A percentile compares a stretch with the other conserved stretches of the same genome.
Conservation (phyloP, 306 rosid species). For the Lotus japonicus region DNA sequence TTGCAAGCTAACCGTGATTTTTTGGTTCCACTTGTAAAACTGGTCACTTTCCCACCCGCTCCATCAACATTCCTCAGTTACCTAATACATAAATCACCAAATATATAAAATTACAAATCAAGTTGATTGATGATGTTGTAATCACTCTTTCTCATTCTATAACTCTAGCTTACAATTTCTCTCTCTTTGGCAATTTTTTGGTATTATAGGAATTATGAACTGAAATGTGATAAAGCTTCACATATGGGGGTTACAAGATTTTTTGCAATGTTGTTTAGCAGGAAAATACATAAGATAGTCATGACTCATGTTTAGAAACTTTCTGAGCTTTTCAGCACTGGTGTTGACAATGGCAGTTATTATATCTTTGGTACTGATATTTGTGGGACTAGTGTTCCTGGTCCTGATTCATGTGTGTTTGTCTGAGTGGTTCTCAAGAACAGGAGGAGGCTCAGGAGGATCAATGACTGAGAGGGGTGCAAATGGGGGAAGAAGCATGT, state of each 20-base stretch:
- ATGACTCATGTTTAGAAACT: not conserved
- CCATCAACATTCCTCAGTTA: constrained; percentile 19
- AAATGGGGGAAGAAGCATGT: constrained; percentile 30
- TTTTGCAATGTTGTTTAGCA: too few relatives aligned
- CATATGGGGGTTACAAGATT: too few relatives aligned
- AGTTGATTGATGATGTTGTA: not conserved
- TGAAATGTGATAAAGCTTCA: too few relatives aligned
- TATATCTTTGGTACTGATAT: constrained; percentile 23
- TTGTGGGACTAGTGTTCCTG: constrained; percentile 35
- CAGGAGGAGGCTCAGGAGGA: constrained; percentile 15
- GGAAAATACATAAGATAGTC: not conserved
- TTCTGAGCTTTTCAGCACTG: not conserved
- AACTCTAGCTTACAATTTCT: not conserved
- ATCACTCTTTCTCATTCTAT: not conserved
- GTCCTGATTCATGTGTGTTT: constrained; percentile 38
- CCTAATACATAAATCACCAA: constrained; percentile 16
- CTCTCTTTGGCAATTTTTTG: not conserved
- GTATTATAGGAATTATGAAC: not conserved
- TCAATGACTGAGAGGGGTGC: constrained; percentile 8
- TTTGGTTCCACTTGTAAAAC: constrained; percentile 16
- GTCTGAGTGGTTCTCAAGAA: constrained; percentile 31
- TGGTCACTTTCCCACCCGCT: constrained; percentile 32
- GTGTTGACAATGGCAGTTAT: constrained; percentile 27
- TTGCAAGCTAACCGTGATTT: constrained; percentile 22
- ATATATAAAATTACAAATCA: not conserved